A percentile compares a stretch with the other conserved stretches of the same genome.
Conservation (phyloP, 768 basidiomycete genomes). For the Chalciporus piperatus region DNA sequence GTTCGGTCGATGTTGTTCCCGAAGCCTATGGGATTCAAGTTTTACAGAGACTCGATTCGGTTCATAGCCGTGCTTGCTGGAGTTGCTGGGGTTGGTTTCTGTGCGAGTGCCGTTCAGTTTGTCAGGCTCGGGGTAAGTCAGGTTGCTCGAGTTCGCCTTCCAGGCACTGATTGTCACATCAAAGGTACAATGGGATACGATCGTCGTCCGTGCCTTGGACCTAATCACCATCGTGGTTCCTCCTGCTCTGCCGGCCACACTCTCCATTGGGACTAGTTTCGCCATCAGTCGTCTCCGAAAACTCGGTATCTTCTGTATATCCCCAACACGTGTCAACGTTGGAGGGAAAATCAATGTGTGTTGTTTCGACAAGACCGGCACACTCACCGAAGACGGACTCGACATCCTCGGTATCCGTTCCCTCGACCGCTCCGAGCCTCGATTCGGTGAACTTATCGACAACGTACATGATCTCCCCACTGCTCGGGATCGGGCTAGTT, state of each 20-base stretch:
- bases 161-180: slow-evolving; percentile 1
- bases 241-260: slow-evolving; percentile 92
- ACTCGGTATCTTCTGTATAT: slow-evolving; percentile 90
- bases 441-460: slow-evolving; percentile 88
- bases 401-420: slow-evolving; percentile 94
- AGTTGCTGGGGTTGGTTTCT: slow-evolving; percentile 90
- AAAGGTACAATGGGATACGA: slow-evolving; percentile 87
- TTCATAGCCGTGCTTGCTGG: slow-evolving; percentile 91
- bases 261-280: slow-evolving; percentile 97
- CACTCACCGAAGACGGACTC: slow-evolving; percentile 95
- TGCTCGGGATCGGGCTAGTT: slow-evolving; percentile 69
- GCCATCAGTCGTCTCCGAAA: slow-evolving; percentile 86
- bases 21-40: slow-evolving; percentile 98
- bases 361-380: slow-evolving; percentile 99
- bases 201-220: slow-evolving; percentile 88
- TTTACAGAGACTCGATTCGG: slow-evolving; percentile 87
- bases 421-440: slow-evolving; percentile 68
- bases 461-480: slow-evolving; percentile 84
- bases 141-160: not conserved
- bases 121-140: slow-evolving; percentile 76
- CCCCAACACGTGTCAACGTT: slow-evolving; percentile 92
- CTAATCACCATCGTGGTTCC: slow-evolving; percentile 97
- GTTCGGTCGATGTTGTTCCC: slow-evolving; percentile 98
- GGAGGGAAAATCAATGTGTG: slow-evolving; percentile 95
- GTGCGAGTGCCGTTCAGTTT: slow-evolving; percentile 89